Evolutionary conservation across 352 stramenopile species (phyloP), one percentile per base, ranked within the genome.

Genomic region (Phytophthora hybrid): DNA sequence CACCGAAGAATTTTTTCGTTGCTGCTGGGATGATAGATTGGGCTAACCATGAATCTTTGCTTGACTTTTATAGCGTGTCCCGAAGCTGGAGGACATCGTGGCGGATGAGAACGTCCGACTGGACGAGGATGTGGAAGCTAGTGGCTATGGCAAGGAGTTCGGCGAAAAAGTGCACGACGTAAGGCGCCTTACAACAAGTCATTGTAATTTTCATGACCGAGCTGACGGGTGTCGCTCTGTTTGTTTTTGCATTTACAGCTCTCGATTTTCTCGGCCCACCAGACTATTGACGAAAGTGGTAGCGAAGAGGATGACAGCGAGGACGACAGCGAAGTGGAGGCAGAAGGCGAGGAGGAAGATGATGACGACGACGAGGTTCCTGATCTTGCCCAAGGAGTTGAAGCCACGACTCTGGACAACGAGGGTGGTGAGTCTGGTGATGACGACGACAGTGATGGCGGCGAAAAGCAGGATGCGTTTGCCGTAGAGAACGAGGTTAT

Each of bases 241-340:
- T 44, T 26, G 9, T 49, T 70, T 71, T 56, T 60, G 26, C 39
- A 31, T 66, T 66, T 70, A 3, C 70, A 94, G 88, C 80, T 95
- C 31, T 91, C 85, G n/a, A 95, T 95, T 73, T 95, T 93, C 55
- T 89, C 88, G 7, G 88, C 87, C 11, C 88, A 95, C 54, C 88
- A 88, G 39, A 80, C 77, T 19, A 55, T 74, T 37, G 75, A 88
- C 7, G 76, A 81, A 13, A 78, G 79, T 4, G 75, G 83, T 14
- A 76, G 67, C 32, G 78, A 81, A 13, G 70, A 84, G 10, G 71
- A 83, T 29, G 78, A 91, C 16, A 76, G 79, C 4, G 80, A 93
- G 10, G 85, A 91, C 5, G 75, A 76, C 26, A 74, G 80, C 19
- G 59, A 80, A 57, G 66, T 76, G 29, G 77, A 83, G n/a, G 72